Conservation (phyloP, 495 filamentous ascomycete species). For the Lepraria neglecta region DNA sequence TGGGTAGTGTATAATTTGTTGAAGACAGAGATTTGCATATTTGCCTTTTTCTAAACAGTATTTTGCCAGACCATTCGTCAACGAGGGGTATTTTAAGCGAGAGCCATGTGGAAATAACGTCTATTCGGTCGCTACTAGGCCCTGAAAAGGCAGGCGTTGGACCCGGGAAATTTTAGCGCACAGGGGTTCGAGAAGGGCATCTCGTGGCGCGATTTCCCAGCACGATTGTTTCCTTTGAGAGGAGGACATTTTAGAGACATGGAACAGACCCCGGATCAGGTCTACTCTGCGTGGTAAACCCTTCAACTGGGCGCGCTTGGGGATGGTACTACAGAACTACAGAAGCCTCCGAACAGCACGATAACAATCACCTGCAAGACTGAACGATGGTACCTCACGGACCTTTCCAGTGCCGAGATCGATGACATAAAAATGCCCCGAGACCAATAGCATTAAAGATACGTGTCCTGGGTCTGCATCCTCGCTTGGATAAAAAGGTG, state of each 20-base stretch:
- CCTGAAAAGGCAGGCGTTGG: slow-evolving; percentile 7
- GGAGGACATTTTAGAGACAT: too few species aligned
- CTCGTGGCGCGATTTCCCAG: slow-evolving; percentile 5
- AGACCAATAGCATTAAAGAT: neutral
- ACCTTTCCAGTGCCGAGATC: neutral
- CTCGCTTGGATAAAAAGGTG: neutral
- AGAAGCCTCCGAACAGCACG: neutral
- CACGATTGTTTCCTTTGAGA: too few species aligned
- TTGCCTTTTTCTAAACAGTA: neutral
- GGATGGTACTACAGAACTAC: too few species aligned
- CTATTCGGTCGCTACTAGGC: slow-evolving; percentile 7
- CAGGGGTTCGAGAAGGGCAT: slow-evolving; percentile 1
- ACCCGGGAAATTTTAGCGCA: slow-evolving; percentile 11
- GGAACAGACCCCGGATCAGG: too few species aligned
- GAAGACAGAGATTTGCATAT: neutral
- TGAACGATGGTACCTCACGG: neutral
- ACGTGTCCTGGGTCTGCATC: neutral
- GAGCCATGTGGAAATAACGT: slow-evolving; percentile 13
- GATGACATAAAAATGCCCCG: neutral
- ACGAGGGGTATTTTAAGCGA: slow-evolving; percentile 9
- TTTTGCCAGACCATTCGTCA: neutral
- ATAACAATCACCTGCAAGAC: neutral
- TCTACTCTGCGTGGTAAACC: too few species aligned
- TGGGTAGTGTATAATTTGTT: neutral
- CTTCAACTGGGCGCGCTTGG: too few species aligned